Evolutionary conservation across 1,284 basidiomycete genomes (phyloP).

Genomic region (Porodaedalea pini): DNA sequence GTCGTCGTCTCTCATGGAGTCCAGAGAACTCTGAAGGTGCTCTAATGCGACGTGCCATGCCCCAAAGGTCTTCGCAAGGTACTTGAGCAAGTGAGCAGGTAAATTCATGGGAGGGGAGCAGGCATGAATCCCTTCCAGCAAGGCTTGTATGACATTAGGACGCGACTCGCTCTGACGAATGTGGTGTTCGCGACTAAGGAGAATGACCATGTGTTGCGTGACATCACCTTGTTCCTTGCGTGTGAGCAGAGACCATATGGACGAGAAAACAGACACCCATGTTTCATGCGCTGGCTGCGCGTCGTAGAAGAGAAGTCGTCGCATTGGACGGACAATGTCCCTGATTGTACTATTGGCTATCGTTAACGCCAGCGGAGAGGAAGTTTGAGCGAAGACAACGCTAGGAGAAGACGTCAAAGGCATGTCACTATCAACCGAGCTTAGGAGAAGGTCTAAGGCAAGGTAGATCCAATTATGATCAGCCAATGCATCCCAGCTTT

Average conservation of each 20-base stretch:
- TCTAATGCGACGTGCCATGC: conserved; percentile 94
- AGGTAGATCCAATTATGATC: conserved; percentile 96
- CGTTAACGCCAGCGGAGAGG: conserved; percentile 21
- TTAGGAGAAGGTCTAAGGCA: conserved; percentile 86
- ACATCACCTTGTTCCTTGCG: conserved; percentile 87
- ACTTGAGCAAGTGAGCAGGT: conserved; percentile 95
- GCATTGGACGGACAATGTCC: conserved; percentile 71
- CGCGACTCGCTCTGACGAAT: conserved; percentile 84
- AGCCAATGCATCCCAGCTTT: conserved; percentile 93
- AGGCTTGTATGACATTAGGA: conserved; percentile 94
- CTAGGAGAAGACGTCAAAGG: conserved; percentile 36
- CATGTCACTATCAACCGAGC: conserved; percentile 71
- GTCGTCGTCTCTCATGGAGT: conserved; percentile 79
- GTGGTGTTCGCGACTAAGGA: conserved; percentile 94
- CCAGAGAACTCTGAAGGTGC: conserved; percentile 78
- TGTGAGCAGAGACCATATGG: conserved; percentile 85
- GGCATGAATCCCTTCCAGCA: conserved; percentile 81
- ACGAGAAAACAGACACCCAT: conserved; percentile 90
- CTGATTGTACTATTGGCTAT: conserved; percentile 42
- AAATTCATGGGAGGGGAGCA: conserved; percentile 86
- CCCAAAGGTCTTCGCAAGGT: conserved; percentile 93
- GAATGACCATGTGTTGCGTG: conserved; percentile 85
- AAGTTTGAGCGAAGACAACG: conserved; percentile 37
- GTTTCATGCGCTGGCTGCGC: conserved; percentile 73
- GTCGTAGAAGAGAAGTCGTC: conserved; percentile 84